Evolutionary conservation across 768 basidiomycete genomes (phyloP), one percentile per base, ranked within the genome.

Genomic region (Lactarius evosmus): DNA sequence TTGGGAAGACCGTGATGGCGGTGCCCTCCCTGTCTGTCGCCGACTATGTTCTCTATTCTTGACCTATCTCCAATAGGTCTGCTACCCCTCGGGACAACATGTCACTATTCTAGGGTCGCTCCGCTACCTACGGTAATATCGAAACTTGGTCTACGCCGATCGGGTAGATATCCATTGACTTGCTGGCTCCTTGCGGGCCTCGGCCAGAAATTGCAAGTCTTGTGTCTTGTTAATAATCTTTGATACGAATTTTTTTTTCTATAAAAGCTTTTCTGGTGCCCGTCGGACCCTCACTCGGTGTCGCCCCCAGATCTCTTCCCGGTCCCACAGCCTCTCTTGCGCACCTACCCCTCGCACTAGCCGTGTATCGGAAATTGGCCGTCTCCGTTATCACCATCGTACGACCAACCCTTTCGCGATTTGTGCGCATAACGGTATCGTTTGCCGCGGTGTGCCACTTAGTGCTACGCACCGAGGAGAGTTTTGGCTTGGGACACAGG

Each of bases 401-500:
- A 7, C 11, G 51, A 8, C 30, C 41, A 12, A 32, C n/a, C 44
- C 56, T 61, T 41, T 51, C 60, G 14, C 75, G 41, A 83, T 72
- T 72, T 27, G 85, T 81, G 63, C 86, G 82, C 57, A 88, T 74
- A 61, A 85, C 75, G 36, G 75, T 77, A 46, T 83, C 79, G 4
- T 77, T 78, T 27, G 82, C 80, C 49, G 71, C 72, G 2, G 72
- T 67, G 68, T 88, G 83, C 33, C 77, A 85, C 73, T 56, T 79
- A 77, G 72, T 89, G 88, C 60, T 82, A 79, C 58, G 71, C 69
- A 46, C 77, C 78, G 17, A 88, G 79, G 82, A 88, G 83, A 22
- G 78, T 75, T 70, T 87, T 85, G 6, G 83, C 86, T 58, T 82
- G 78, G n/a, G 74, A 76, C 34, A 87, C 80, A n/a, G 84, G 78